These are phyloP conservation scores for Orbilia javanica DNA, from an alignment of 2,329 filamentous ascomycete species.

Conservation along the genomic window DNA sequence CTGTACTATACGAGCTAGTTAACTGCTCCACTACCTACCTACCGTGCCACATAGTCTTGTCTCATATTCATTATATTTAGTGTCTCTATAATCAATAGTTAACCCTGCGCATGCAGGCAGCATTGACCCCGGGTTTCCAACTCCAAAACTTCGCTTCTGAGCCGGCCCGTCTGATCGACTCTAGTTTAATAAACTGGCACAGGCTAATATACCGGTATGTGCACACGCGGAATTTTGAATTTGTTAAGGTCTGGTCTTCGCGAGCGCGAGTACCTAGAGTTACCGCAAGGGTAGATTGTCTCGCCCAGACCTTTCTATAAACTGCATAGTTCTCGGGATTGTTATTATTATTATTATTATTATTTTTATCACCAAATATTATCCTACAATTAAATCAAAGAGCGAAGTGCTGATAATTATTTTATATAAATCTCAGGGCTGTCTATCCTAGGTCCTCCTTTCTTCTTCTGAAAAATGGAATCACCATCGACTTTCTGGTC, in stretches of 20 bases:
- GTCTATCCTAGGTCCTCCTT: neutral
- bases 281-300: neutral
- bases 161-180: conserved; percentile 6
- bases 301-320: neutral
- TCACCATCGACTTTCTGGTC: conserved; percentile 35
- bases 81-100: conserved; percentile 17
- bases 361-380: neutral
- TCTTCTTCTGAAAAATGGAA: conserved; percentile 27
- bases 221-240: neutral
- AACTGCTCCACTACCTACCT: no score
- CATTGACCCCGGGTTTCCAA: neutral
- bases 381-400: neutral
- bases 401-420: neutral
- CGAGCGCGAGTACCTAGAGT: neutral
- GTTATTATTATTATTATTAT: no score
- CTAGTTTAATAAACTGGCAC: conserved; percentile 14
- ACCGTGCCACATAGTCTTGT: conserved; percentile 1
- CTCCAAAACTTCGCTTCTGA: conserved; percentile 24
- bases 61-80: conserved; percentile 3
- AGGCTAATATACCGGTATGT: conserved; percentile 8
- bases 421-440: neutral
- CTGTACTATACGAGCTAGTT: neutral
- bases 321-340: neutral
- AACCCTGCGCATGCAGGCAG: conserved; percentile 13
- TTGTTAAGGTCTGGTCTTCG: no score